Base-by-base conservation (phyloP, 176 grass and related monocot genomes). In the Zizania latifolia region DNA sequence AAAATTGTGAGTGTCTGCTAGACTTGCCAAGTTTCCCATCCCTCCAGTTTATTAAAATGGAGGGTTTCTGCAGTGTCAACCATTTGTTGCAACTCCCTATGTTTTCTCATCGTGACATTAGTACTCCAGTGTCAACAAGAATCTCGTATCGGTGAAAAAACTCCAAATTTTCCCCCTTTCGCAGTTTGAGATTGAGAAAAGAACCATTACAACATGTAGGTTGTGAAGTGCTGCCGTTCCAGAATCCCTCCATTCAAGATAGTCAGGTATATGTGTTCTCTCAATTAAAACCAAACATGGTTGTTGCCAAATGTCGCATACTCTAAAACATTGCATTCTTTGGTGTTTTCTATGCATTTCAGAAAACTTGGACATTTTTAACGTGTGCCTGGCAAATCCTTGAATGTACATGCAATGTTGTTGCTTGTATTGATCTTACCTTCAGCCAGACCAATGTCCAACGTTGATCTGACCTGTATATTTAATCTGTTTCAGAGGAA, bases 291-390 rank as follows among this genome's bases (percentile, higher is more conserved):
- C 24, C 33, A 68, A 67, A 68, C 1, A 68, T 6, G n/a, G 15
- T 43, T 57, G 10, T 43, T 57, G 43, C 58, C 36, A 57, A 29
- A 79, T 57, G 63, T 79, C 30, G 40, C 10, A 58, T 68, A 57
- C 17, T 23, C 5, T n/a, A n/a, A 40, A 58, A 58, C 26, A 19
- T 45, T 41, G 2, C 8, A 31, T 68, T 23, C 35, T 58, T 68
- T 11, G 44, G 16, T 19, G 44, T 48, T 48, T 48, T 48, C 11
- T 75, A 43, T 61, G 41, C 31, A 43, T 79, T 79, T 44, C 50
- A 79, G 76, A 58, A 28, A 56, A 57, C 63, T 32, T 79, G 48
- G 50, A 65, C 50, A 68, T 68, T 68, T 79, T 56, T 79, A 68
- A 68, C 63, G 76, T 56, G 48, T 6, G 48, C 26, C 2, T 4